Percentiles rank a stretch among this genome's conserved stretches.
Evolutionary conservation across 768 basidiomycete genomes (phyloP).

Genomic region (Nidularia sp.): DNA sequence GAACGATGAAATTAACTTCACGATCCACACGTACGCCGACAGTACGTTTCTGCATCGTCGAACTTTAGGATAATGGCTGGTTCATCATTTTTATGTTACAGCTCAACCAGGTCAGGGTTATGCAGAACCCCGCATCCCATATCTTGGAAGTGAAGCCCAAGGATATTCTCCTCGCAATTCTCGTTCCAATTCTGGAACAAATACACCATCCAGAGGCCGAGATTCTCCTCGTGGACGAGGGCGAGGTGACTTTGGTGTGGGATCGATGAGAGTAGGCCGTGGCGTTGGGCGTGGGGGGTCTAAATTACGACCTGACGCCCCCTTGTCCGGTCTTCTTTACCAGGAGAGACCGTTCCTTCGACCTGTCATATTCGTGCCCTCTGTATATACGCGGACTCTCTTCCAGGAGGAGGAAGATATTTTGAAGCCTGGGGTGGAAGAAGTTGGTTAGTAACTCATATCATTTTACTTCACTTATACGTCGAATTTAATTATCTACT

Average conservation of each 20-base stretch:
- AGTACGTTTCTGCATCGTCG: background rate
- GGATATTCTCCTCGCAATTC: background rate
- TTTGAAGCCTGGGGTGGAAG: constrained; percentile 47
- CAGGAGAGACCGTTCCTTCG: constrained; percentile 56
- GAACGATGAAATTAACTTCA: background rate
- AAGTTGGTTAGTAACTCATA: constrained; percentile 36
- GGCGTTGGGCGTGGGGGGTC: constrained; percentile 18
- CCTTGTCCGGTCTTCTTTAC: constrained; percentile 53
- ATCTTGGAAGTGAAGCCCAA: background rate
- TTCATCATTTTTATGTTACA: background rate
- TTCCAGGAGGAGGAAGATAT: constrained; percentile 63
- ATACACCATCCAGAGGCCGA: constrained; percentile 10
- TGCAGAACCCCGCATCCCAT: background rate
- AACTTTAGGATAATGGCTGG: background rate
- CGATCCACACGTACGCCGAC: background rate
- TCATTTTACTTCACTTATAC: background rate
- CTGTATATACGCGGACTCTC: constrained; percentile 43
- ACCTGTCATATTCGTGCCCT: constrained; percentile 70
- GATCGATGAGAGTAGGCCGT: constrained; percentile 17
- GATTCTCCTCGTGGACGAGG: constrained; percentile 13
- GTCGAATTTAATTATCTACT: constrained; percentile 4
- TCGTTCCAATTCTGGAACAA: background rate
- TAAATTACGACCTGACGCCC: constrained; percentile 33
- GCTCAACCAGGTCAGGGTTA: background rate
- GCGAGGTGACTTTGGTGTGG: constrained; percentile 17